Percentiles rank a stretch among this genome's conserved stretches.
Conservation (phyloP, 2,329 filamentous ascomycete species). For the Verticillium isaacii region DNA sequence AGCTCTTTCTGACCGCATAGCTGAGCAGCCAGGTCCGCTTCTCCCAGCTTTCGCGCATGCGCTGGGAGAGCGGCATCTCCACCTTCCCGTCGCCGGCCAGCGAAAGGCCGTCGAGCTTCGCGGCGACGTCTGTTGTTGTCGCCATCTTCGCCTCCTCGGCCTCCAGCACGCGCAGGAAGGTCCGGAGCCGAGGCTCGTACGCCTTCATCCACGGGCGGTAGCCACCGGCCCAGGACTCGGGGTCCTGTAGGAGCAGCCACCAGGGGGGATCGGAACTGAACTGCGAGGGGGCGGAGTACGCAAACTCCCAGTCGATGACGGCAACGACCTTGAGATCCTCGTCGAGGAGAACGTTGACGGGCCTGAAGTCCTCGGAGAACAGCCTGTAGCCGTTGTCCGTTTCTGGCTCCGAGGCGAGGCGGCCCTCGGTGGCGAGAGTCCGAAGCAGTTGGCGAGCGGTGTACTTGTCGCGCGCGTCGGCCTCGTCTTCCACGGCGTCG, state of each 20-base stretch:
- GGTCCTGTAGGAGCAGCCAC: slow-evolving; percentile 29
- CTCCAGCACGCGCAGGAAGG: slow-evolving; percentile 26
- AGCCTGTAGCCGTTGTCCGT: slow-evolving; percentile 16
- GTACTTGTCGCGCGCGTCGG: slow-evolving; percentile 25
- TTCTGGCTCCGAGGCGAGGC: slow-evolving; percentile 7
- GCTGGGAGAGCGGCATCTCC: not conserved
- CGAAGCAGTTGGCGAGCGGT: slow-evolving; percentile 27
- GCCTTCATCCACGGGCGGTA: slow-evolving; percentile 21
- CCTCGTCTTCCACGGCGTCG: slow-evolving; percentile 22
- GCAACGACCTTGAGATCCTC: slow-evolving; percentile 20
- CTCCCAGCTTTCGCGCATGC: slow-evolving; percentile 31
- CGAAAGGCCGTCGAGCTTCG: not conserved
- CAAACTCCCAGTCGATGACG: slow-evolving; percentile 36
- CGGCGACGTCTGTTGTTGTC: not conserved
- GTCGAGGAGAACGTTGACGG: slow-evolving; percentile 27
- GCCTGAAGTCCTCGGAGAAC: slow-evolving; percentile 26
- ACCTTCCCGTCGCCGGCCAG: not conserved
- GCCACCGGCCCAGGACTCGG: slow-evolving; percentile 25
- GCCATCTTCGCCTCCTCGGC: slow-evolving; percentile 20
- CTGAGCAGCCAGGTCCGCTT: slow-evolving; percentile 25
- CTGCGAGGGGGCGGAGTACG: slow-evolving; percentile 26
- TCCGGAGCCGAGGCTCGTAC: slow-evolving; percentile 26
- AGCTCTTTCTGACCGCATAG: slow-evolving; percentile 30
- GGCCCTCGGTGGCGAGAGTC: slow-evolving; percentile 15
- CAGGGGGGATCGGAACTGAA: slow-evolving; percentile 29